phyloP scores from a whole-genome alignment of 306 rosid species.

The Sphenostylis stenocarpa region DNA sequence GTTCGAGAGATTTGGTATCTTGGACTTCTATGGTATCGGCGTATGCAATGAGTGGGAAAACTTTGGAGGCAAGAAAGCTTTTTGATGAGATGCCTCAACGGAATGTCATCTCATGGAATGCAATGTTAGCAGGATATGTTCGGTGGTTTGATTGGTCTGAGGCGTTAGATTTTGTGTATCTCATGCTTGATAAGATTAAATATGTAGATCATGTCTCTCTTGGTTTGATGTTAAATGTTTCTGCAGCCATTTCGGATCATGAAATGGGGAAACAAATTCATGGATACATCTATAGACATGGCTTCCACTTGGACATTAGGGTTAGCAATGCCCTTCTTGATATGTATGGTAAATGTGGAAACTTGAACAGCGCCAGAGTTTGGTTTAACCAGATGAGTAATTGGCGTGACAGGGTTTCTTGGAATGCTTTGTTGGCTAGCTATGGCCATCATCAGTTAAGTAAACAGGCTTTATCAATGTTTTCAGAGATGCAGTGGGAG shows the following conservation, averaged over 20 bases:
- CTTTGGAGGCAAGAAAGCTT: conserved; percentile 52
- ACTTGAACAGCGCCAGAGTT: conserved; percentile 54
- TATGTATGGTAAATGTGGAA: conserved; percentile 83
- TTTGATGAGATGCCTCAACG: conserved; percentile 71
- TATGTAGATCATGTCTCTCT: conserved; percentile 57
- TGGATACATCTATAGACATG: conserved; percentile 57
- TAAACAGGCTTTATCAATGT: conserved; percentile 61
- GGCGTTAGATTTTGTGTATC: conserved; percentile 53
- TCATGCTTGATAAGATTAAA: conserved; percentile 43
- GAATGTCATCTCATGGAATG: conserved; percentile 79
- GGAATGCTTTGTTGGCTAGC: conserved; percentile 66
- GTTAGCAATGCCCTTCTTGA: conserved; percentile 75
- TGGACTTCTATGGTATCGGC: conserved; percentile 76
- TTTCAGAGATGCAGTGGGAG: conserved; percentile 72
- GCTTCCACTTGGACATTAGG: conserved; percentile 45
- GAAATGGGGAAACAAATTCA: conserved; percentile 70
- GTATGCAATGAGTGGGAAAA: conserved; percentile 60
- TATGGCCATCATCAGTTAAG: conserved; percentile 51
- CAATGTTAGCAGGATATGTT: conserved; percentile 70
- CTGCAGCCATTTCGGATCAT: conserved; percentile 53
- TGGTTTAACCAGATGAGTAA: conserved; percentile 65
- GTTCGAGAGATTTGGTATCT: conserved; percentile 56
- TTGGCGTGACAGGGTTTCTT: conserved; percentile 65
- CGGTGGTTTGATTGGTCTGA: conserved; percentile 45
- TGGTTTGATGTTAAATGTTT: conserved; percentile 56